These are phyloP conservation scores for Botryotinia calthae DNA, from an alignment of 2,329 filamentous ascomycete genomes.

Conservation along the genomic window DNA sequence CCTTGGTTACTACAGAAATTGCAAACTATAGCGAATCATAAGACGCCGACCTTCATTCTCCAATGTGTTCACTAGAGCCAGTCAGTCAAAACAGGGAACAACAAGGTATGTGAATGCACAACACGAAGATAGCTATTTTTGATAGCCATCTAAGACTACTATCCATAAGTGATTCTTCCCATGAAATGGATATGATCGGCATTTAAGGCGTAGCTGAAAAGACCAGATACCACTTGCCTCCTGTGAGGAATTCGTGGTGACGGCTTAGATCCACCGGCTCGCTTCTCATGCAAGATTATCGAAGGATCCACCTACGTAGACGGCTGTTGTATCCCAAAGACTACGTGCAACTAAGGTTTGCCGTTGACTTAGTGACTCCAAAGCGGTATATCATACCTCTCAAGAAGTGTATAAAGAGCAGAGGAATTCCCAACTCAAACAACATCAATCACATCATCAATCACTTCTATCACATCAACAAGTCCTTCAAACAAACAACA, in stretches of 20 bases:
- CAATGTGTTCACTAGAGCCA: neutral
- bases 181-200: neutral
- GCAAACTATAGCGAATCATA: neutral
- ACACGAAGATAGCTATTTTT: neutral
- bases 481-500: neutral
- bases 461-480: neutral
- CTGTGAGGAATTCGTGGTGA: neutral
- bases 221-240: neutral
- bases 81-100: neutral
- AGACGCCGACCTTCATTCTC: too few species aligned
- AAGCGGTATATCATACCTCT: neutral
- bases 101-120: neutral
- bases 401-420: neutral
- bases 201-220: neutral
- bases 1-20: neutral
- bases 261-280: neutral
- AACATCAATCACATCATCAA: slow-evolving; percentile 6
- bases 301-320: neutral
- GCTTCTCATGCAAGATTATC: neutral
- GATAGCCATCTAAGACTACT: neutral
- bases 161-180: neutral
- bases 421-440: neutral
- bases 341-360: neutral
- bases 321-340: neutral
- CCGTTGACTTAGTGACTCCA: neutral